Conservation (phyloP, 768 basidiomycete genomes). For the Xanthoconium purpureum region DNA sequence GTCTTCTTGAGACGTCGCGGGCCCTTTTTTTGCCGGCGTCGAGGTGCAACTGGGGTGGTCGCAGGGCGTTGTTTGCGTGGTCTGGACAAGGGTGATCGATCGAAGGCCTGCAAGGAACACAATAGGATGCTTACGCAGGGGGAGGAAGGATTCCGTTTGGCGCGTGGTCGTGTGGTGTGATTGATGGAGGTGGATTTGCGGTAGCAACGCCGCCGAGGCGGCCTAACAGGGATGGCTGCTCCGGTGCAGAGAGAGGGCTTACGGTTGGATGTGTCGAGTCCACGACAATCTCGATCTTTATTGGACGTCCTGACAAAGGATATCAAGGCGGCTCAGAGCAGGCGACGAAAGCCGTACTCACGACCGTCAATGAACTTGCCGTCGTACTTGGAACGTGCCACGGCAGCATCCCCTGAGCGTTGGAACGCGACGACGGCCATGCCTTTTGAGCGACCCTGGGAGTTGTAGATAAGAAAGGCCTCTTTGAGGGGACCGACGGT, state of each 20-base stretch:
- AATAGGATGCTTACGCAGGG: constrained; percentile 10
- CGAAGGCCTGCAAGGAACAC: background rate
- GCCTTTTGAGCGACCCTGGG: constrained; percentile 70
- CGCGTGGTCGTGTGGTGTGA: constrained; percentile 10
- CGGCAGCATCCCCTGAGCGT: constrained; percentile 56
- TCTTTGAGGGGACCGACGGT: constrained; percentile 75
- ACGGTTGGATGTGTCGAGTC: constrained; percentile 37
- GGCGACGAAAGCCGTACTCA: constrained; percentile 26
- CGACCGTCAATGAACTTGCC: constrained; percentile 73
- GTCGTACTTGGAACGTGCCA: constrained; percentile 67
- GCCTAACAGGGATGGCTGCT: constrained; percentile 37
- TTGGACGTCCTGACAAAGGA: constrained; percentile 50
- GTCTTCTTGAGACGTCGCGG: constrained; percentile 72
- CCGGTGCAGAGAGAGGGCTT: constrained; percentile 22
- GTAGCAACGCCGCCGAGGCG: constrained; percentile 30
- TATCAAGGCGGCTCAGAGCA: background rate
- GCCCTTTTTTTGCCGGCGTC: constrained; percentile 63
- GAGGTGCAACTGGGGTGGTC: constrained; percentile 30
- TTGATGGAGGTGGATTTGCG: background rate
- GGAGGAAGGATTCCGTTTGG: constrained; percentile 14
- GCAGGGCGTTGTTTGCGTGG: constrained; percentile 22
- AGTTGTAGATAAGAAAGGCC: constrained; percentile 70
- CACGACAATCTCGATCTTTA: constrained; percentile 61
- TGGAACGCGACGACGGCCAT: constrained; percentile 76
- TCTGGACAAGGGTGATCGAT: constrained; percentile 9